phyloP scores from a whole-genome alignment of 1,139 yeast species.

The Diutina sp. region DNA sequence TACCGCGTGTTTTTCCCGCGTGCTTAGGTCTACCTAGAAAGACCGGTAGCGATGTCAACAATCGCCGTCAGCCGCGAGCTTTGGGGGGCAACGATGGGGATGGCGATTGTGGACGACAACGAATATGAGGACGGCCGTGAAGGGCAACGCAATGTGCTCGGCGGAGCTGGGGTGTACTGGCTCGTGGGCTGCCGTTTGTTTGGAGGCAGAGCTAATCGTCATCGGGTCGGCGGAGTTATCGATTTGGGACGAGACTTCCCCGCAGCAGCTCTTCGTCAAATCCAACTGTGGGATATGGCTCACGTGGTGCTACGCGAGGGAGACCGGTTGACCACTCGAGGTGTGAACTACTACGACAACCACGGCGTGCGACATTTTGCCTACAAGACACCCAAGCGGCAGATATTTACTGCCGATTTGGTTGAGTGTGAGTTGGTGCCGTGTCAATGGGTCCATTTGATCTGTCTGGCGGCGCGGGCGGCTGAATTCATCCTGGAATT shows the following conservation, averaged over 20 bases:
- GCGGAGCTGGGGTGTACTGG: constrained; percentile 87
- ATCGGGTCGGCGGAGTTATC: constrained; percentile 49
- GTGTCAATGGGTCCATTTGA: constrained; percentile 51
- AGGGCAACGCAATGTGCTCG: constrained; percentile 43
- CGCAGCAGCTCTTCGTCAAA: constrained; percentile 20
- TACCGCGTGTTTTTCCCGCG: background rate
- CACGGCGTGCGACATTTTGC: constrained; percentile 41
- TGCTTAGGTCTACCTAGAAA: background rate
- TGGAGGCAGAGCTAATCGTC: constrained; percentile 20
- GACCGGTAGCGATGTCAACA: background rate
- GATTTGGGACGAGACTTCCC: constrained; percentile 82
- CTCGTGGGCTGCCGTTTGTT: constrained; percentile 63
- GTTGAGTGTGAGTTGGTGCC: constrained; percentile 19
- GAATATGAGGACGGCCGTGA: constrained; percentile 34
- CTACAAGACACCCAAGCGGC: constrained; percentile 43
- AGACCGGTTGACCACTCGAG: constrained; percentile 59
- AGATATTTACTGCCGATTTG: constrained; percentile 54
- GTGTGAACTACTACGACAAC: constrained; percentile 61
- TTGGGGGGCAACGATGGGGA: constrained; percentile 43
- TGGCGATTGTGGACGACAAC: constrained; percentile 89
- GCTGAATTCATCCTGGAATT: constrained; percentile 17
- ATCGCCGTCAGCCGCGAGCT: background rate
- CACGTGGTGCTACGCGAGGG: constrained; percentile 45
- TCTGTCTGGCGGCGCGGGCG: constrained; percentile 42
- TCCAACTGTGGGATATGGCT: constrained; percentile 45